Evolutionary conservation across 768 basidiomycete species (phyloP).

Genomic region (Tylopilus subfusipes): DNA sequence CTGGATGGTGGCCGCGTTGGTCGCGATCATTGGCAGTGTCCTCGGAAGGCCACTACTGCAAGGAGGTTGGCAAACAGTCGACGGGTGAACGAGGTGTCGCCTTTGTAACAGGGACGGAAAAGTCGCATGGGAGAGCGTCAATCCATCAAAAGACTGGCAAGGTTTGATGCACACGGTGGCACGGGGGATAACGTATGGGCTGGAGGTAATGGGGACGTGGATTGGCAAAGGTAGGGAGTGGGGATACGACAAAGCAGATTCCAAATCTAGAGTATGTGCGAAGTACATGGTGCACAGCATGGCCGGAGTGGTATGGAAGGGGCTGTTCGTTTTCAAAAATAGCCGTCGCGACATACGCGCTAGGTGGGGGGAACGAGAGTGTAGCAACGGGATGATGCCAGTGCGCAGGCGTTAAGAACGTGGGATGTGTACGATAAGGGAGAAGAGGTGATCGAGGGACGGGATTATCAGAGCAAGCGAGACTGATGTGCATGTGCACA

Average conservation of each 20-base stretch:
- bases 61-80: conserved; percentile 1
- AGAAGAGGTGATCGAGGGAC: background rate
- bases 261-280: conserved; percentile 14
- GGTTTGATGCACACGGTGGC: background rate
- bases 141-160: conserved; percentile 11
- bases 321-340: conserved; percentile 13
- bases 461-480: background rate
- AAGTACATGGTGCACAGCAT: conserved; percentile 4
- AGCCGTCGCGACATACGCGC: background rate
- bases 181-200: background rate
- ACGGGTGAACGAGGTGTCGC: background rate
- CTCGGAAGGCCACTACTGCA: background rate
- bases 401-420: background rate
- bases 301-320: conserved; percentile 1
- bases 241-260: background rate
- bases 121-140: background rate
- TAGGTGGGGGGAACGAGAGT: background rate
- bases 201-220: background rate
- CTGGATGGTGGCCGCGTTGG: conserved; percentile 9
- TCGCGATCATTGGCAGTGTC: conserved; percentile 19
- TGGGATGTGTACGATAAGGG: background rate
- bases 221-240: background rate
- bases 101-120: conserved; percentile 12
- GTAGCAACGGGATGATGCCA: background rate
- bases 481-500: background rate